phyloP scores from a whole-genome alignment of 148 eudicot genomes.

The Vaccinium darrowii region DNA sequence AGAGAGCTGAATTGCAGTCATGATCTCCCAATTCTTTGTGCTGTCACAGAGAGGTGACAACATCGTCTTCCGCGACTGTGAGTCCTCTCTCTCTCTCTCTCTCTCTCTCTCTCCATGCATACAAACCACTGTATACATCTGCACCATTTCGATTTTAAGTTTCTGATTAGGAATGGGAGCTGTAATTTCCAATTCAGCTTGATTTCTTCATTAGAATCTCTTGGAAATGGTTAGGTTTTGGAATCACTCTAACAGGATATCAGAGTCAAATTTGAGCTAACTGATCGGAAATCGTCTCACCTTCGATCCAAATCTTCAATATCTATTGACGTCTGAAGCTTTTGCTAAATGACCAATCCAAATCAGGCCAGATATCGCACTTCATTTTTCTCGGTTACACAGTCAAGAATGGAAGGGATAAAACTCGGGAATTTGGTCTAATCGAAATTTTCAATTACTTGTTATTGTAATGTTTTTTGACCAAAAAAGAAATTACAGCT shows the following conservation, averaged over 20 bases:
- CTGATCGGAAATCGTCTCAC: neutral
- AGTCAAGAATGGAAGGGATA: neutral
- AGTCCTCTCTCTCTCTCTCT: conserved; percentile 25
- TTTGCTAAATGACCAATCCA: neutral
- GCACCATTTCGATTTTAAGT: neutral
- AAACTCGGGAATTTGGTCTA: neutral
- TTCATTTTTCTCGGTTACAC: neutral
- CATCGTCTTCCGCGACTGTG: conserved; percentile 92
- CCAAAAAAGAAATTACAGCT: no score
- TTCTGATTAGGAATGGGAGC: neutral
- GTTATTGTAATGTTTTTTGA: neutral
- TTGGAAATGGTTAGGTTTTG: neutral
- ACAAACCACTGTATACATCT: neutral
- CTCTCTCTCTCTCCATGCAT: conserved; percentile 1
- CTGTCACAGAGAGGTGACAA: conserved; percentile 93
- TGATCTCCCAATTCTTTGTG: conserved; percentile 95
- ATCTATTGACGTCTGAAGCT: neutral
- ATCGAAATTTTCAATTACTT: neutral
- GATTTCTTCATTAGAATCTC: neutral
- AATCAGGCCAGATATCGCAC: neutral
- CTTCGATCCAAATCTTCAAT: neutral
- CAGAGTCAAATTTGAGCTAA: neutral
- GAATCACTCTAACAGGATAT: neutral
- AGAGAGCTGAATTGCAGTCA: conserved; percentile 13
- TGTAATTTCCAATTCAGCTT: neutral